Evolutionary conservation across 2,329 filamentous ascomycete species (phyloP).

Genomic region (Colletotrichum tanaceti): DNA sequence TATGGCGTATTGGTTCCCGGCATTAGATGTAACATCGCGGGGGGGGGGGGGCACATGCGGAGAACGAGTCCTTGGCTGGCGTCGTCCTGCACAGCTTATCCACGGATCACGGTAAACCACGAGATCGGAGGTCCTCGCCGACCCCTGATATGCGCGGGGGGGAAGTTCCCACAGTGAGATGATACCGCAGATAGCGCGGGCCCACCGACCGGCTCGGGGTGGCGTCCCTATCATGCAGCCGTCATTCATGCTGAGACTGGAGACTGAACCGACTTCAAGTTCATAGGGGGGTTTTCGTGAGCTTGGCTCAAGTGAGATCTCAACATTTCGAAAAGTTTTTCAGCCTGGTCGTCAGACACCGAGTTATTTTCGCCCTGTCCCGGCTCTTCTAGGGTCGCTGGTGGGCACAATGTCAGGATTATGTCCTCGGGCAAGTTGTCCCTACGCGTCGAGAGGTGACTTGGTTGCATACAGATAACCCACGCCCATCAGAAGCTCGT

Average conservation of each 20-base stretch:
- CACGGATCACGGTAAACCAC: not conserved
- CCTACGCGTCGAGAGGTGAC: conserved; percentile 1
- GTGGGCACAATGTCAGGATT: conserved; percentile 12
- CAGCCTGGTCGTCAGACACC: not conserved
- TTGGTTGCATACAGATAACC: conserved; percentile 4
- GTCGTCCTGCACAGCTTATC: not conserved
- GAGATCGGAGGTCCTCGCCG: conserved; percentile 41
- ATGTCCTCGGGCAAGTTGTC: not conserved
- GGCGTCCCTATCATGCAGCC: conserved; percentile 32
- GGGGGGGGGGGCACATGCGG: conserved; percentile 15
- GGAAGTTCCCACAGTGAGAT: conserved; percentile 6
- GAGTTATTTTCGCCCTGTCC: not conserved
- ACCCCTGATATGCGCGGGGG: conserved; percentile 36
- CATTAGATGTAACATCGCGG: conserved; percentile 21
- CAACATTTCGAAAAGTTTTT: not conserved
- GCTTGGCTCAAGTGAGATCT: not conserved
- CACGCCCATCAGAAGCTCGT: not conserved
- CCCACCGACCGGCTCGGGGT: conserved; percentile 35
- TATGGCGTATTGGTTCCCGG: conserved; percentile 5
- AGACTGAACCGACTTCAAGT: not conserved
- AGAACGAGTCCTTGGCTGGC: conserved; percentile 2
- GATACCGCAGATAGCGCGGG: conserved; percentile 31
- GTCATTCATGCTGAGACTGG: no score
- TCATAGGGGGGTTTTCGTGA: not conserved
- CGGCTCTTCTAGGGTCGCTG: conserved; percentile 1